Evolutionary conservation across 2,329 filamentous ascomycete species (phyloP), one percentile per base, ranked within the genome.

Genomic region (Cladosporium austrohemisphaericum): DNA sequence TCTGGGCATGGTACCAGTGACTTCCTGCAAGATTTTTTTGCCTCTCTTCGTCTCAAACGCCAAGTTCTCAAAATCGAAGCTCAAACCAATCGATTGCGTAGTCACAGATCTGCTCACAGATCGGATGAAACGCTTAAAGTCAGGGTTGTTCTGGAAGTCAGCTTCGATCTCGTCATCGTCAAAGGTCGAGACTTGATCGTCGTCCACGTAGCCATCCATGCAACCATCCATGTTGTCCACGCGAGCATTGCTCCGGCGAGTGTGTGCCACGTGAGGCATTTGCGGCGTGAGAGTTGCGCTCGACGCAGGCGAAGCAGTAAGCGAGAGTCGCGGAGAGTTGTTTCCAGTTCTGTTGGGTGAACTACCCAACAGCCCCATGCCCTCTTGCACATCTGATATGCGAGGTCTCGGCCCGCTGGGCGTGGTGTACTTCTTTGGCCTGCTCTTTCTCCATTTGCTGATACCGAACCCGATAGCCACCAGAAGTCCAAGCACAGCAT

Each of bases 11-110:
- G 68, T 71, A 0, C 78, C 79, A 1, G 76, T 79, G 5, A 81
- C 2, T 91, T 93, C 62, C 73, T 93, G 55, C 86, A 85, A 58
- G 85, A 91, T 54, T 84, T 86, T 0, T 73, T 93, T 32, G 84
- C 83, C 18, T 87, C 87, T 1, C 86, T 92, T 65, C 85, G 81
- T 25, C 72, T 93, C 14, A 85, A 93, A 66, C 82, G 82, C 8
- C 73, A 93, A 8, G 89, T 90, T 63, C 68, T 93, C 43, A 86
- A 91, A 65, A 85, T 72, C 70, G 56, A 81, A 80, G 2, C 71
- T 75, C 14, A 81, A 64, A 2, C 78, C 78, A 51, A 80, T 75
- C 20, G 72, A 71, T 5, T 71, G 68, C 1, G 72, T 75, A 26
- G 76, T 73, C 1, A 77, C 76, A 14, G 75, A 75, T 53, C 67